Conservation (phyloP, 257 asterid genomes). For the Solanum gandarillasii region DNA sequence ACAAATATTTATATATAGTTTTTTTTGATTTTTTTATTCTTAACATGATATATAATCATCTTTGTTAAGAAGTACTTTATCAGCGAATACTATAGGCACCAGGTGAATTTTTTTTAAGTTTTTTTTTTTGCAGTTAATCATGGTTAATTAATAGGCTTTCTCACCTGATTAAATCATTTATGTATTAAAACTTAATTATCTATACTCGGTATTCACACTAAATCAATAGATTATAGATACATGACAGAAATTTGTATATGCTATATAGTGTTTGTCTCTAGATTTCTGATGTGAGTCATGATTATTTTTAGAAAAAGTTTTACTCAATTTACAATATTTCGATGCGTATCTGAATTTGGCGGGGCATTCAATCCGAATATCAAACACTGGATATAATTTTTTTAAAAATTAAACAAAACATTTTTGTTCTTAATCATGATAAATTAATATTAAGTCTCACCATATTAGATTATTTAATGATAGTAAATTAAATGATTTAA, state of each 20-base stretch:
- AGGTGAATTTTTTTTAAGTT: too few relatives aligned
- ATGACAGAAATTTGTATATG: not conserved
- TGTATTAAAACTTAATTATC: not conserved
- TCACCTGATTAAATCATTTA: not conserved
- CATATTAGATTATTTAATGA: not conserved
- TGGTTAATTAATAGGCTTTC: not conserved
- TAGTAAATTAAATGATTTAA: too few relatives aligned
- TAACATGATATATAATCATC: rapidly evolving
- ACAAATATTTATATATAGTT: not conserved
- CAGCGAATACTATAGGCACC: not conserved
- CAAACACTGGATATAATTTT: too few relatives aligned
- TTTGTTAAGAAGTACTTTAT: not conserved
- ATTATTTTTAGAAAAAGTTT: too few relatives aligned
- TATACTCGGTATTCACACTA: not conserved
- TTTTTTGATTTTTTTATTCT: not conserved
- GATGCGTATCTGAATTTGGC: too few relatives aligned
- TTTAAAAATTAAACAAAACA: too few relatives aligned
- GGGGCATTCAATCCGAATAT: too few relatives aligned
- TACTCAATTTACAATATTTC: too few relatives aligned
- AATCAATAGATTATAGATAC: not conserved
- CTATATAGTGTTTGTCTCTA: not conserved
- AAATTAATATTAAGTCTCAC: not conserved
- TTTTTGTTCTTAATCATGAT: too few relatives aligned
- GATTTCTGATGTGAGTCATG: not conserved
- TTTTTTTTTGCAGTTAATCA: too few relatives aligned